These are phyloP conservation scores for Austroboletus festivus DNA, from an alignment of 768 basidiomycete species.

Conservation along the genomic window DNA sequence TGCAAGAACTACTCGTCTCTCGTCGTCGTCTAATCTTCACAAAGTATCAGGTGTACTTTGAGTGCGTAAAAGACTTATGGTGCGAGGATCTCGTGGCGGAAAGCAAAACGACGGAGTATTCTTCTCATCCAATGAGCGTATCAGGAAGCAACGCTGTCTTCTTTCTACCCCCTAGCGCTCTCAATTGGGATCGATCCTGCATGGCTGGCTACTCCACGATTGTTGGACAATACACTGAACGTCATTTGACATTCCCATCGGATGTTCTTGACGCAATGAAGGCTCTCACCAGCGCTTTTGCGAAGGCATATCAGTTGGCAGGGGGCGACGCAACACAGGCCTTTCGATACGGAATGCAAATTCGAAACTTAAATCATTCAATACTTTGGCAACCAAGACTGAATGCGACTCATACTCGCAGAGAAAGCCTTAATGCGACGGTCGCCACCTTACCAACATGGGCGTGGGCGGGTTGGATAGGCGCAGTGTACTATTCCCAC, in stretches of 20 bases:
- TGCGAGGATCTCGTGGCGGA: conserved; percentile 24
- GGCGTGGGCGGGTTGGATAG: conserved; percentile 27
- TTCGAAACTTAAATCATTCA: conserved; percentile 8
- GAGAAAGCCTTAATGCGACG: neutral
- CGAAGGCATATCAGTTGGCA: neutral
- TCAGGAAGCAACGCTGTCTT: neutral
- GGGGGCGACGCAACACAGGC: neutral
- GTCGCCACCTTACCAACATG: conserved; percentile 19
- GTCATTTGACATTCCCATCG: neutral
- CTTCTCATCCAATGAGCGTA: conserved; percentile 9
- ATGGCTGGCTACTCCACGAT: neutral
- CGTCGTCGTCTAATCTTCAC: conserved; percentile 22
- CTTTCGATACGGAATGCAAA: neutral
- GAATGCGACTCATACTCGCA: conserved; percentile 5
- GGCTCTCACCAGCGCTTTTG: neutral
- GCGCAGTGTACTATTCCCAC: conserved; percentile 10
- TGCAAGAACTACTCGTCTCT: conserved; percentile 20
- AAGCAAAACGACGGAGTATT: neutral
- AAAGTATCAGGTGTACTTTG: conserved; percentile 20
- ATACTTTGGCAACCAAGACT: conserved; percentile 25
- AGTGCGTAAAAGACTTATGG: conserved; percentile 19
- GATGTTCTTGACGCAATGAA: neutral
- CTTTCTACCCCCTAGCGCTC: no score
- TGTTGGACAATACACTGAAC: neutral
- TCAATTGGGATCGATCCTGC: no score